These are phyloP conservation scores for Pseudoturritis turrita DNA, from an alignment of 345 rosid genomes.

Conservation along the genomic window DNA sequence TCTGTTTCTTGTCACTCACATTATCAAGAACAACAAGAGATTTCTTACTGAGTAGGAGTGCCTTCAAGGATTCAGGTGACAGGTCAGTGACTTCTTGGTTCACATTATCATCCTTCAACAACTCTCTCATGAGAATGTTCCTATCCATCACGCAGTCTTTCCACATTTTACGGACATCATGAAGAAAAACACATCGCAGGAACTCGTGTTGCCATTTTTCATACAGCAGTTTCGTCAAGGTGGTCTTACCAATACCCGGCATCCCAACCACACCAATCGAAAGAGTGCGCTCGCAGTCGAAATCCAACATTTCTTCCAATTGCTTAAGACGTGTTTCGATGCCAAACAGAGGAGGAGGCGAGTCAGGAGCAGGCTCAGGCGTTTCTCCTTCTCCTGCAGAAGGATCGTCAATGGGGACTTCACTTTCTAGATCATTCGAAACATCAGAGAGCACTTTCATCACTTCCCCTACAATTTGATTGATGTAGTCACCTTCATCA, in stretches of 20 bases:
- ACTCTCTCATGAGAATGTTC: not conserved
- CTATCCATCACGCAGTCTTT: not conserved
- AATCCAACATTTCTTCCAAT: not conserved
- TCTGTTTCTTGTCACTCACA: not conserved
- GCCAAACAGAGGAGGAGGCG: not conserved
- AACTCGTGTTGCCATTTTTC: not conserved
- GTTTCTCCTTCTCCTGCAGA: not conserved
- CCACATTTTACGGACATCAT: not conserved
- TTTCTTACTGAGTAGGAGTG: not conserved
- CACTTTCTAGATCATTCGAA: not conserved
- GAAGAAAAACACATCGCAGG: not conserved
- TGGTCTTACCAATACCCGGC: slow-evolving; percentile 21
- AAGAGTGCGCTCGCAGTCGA: not conserved
- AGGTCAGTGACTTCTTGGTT: not conserved
- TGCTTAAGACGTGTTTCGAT: slow-evolving; percentile 3
- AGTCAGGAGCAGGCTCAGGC: not conserved
- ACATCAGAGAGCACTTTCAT: not conserved
- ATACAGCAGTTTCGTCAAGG: not conserved
- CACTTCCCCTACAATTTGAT: not conserved
- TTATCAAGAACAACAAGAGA: slow-evolving; percentile 13
- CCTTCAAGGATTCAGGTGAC: not conserved
- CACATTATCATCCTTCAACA: not conserved
- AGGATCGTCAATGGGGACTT: not conserved
- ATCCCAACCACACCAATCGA: slow-evolving; percentile 14
- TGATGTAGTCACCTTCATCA: not conserved